phyloP scores from a whole-genome alignment of 2,329 filamentous ascomycete genomes.

The Cladorrhinum sp. region DNA sequence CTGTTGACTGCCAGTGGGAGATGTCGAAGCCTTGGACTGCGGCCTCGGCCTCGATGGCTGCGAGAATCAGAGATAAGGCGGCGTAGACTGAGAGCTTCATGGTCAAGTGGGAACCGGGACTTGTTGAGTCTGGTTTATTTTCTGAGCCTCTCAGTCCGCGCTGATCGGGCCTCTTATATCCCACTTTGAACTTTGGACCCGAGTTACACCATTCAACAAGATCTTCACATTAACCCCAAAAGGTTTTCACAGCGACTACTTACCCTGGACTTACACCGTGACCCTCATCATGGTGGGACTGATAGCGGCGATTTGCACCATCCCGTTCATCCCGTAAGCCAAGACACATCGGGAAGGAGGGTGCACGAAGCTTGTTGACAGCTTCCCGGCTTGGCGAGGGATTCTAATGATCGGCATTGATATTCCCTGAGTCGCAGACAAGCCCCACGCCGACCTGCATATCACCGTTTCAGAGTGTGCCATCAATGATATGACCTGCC shows the following conservation, averaged over 20 bases:
- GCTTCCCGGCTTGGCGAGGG: background rate
- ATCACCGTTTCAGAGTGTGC: background rate
- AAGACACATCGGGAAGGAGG: background rate
- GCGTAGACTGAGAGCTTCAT: background rate
- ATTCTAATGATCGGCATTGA: background rate
- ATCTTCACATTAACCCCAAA: too few relatives aligned
- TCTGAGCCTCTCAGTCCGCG: too few relatives aligned
- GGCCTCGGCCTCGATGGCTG: constrained; percentile 22
- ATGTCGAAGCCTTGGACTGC: constrained; percentile 42
- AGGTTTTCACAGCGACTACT: too few relatives aligned
- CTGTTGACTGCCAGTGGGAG: constrained; percentile 38
- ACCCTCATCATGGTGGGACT: background rate
- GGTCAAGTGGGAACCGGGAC: background rate
- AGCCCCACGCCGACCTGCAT: background rate
- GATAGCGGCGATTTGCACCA: background rate
- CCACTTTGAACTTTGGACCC: background rate
- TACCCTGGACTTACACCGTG: too few relatives aligned
- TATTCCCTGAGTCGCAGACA: too few relatives aligned
- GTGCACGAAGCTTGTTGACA: background rate
- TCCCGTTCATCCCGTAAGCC: background rate
- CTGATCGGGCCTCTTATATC: background rate
- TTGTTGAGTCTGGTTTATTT: background rate
- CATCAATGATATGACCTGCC: background rate
- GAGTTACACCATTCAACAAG: background rate
- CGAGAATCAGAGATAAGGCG: background rate